These are phyloP conservation scores for Cornus suecica DNA, from an alignment of 148 eudicot genomes.

Conservation along the genomic window DNA sequence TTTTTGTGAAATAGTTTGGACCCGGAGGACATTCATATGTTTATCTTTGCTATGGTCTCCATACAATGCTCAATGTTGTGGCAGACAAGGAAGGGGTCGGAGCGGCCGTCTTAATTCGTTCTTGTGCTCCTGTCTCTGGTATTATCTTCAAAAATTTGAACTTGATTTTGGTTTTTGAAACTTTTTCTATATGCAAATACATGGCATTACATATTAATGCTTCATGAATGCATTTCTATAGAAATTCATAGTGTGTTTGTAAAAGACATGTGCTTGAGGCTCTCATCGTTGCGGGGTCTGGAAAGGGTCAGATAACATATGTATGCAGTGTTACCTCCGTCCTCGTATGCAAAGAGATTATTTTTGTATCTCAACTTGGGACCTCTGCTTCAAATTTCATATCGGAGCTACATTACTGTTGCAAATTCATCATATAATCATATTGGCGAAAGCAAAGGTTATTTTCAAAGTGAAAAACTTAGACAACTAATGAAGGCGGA, in stretches of 20 bases:
- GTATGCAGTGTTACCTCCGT: too few species aligned
- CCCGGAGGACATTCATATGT: conserved; percentile 94
- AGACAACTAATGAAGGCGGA: too few species aligned
- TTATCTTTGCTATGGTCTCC: conserved; percentile 92
- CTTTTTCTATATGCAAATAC: too few species aligned
- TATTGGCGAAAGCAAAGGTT: too few species aligned
- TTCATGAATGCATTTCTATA: too few species aligned
- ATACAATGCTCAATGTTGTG: conserved; percentile 87
- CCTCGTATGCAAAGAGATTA: neutral
- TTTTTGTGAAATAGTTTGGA: conserved; percentile 62
- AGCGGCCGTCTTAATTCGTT: conserved; percentile 89
- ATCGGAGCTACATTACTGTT: neutral
- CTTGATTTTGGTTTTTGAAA: neutral
- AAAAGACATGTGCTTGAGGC: neutral
- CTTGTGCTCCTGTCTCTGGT: conserved; percentile 92
- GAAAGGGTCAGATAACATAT: neutral
- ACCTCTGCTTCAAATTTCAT: too few species aligned
- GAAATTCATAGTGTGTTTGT: neutral
- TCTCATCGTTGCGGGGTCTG: too few species aligned
- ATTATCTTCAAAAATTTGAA: conserved; percentile 12
- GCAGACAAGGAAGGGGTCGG: conserved; percentile 92
- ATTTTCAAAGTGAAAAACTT: too few species aligned
- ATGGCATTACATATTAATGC: too few species aligned
- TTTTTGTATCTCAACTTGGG: too few species aligned
- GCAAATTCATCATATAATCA: too few species aligned